Conservation (phyloP, 345 rosid genomes). For the Citrus trifoliata region DNA sequence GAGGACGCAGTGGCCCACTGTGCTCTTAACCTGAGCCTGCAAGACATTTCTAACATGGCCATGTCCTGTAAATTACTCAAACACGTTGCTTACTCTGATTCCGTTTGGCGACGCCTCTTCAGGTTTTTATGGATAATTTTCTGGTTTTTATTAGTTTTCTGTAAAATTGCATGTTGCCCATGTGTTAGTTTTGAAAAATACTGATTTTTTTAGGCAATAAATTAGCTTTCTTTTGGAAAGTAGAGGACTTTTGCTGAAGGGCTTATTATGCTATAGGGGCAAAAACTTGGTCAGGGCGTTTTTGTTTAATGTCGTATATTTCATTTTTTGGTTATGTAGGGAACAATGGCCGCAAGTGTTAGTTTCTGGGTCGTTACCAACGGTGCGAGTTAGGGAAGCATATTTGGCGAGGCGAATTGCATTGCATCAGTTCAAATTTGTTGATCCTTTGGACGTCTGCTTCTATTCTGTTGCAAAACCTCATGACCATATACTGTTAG, state of each 20-base stretch:
- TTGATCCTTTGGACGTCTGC: slow-evolving; percentile 39
- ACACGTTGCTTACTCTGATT: slow-evolving; percentile 43
- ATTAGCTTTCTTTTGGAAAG: neutral
- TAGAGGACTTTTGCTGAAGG: neutral
- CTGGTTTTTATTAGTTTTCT: neutral
- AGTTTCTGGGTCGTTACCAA: slow-evolving; percentile 10
- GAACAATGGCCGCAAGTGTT: slow-evolving; percentile 45
- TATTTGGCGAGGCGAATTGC: slow-evolving; percentile 44
- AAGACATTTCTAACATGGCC: slow-evolving; percentile 48
- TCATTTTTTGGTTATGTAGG: slow-evolving; percentile 22
- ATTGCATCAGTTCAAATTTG: slow-evolving; percentile 48
- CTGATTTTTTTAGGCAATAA: neutral
- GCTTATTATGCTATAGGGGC: neutral
- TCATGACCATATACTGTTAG: slow-evolving; percentile 33
- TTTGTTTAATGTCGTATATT: neutral
- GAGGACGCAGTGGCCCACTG: slow-evolving; percentile 53
- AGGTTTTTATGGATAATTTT: slow-evolving; percentile 20
- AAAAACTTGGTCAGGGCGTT: too few species aligned
- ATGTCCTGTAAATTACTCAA: slow-evolving; percentile 47
- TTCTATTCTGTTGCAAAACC: slow-evolving; percentile 20
- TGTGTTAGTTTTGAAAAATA: neutral
- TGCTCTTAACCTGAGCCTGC: slow-evolving; percentile 36
- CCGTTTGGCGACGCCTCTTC: slow-evolving; percentile 49
- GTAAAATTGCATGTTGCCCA: neutral
- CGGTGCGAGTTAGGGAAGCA: slow-evolving; percentile 39